Evolutionary conservation across 2,329 filamentous ascomycete genomes (phyloP).

Genomic region (Diaporthe sp.): DNA sequence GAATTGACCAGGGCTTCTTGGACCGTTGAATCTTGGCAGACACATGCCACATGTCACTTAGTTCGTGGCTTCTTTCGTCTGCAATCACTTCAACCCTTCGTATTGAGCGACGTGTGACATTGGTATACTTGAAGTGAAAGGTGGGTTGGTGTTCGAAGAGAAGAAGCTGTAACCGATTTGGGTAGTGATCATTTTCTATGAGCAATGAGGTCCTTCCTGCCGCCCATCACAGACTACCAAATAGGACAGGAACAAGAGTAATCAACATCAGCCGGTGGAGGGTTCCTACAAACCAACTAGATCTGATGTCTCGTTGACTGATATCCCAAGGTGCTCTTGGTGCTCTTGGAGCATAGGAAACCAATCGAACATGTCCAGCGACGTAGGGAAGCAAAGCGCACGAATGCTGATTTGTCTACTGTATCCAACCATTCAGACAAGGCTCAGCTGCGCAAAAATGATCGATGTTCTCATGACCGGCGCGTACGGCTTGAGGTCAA

Average conservation of each 20-base stretch:
- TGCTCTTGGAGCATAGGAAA: background rate
- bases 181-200: too few relatives aligned
- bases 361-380: background rate
- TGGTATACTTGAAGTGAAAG: too few relatives aligned
- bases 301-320: background rate
- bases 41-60: background rate
- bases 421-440: background rate
- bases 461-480: background rate
- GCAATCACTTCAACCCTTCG: background rate
- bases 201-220: too few relatives aligned
- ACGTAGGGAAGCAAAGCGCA: background rate
- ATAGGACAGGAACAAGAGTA: too few relatives aligned
- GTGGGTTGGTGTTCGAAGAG: too few relatives aligned
- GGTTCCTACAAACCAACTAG: background rate
- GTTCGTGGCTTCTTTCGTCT: background rate
- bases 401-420: background rate
- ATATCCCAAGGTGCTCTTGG: background rate
- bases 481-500: background rate
- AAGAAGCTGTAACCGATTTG: too few relatives aligned
- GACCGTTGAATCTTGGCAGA: background rate
- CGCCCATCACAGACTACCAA: too few relatives aligned
- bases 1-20: background rate
- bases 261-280: background rate
- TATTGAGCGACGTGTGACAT: rapidly evolving
- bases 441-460: background rate